phyloP scores from a whole-genome alignment of 805 yeast genomes.

The Cyberlindnera galapagoensis region DNA sequence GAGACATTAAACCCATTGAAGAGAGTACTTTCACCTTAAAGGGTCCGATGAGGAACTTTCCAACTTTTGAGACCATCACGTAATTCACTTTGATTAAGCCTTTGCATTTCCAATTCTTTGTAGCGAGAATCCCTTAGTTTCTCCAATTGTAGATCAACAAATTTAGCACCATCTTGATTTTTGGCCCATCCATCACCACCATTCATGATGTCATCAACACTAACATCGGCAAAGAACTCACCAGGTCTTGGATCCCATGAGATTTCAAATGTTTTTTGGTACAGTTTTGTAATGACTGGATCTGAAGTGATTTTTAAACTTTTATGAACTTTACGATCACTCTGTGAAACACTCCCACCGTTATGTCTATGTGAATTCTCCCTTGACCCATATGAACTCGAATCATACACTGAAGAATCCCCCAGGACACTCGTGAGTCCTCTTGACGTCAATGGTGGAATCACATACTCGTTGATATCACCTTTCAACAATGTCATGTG shows the following conservation, averaged over 20 bases:
- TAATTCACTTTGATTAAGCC: slow-evolving; percentile 23
- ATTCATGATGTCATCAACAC: slow-evolving; percentile 67
- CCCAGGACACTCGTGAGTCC: slow-evolving; percentile 40
- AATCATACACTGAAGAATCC: slow-evolving; percentile 10
- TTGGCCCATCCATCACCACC: slow-evolving; percentile 67
- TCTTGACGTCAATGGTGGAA: slow-evolving; percentile 38
- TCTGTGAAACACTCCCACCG: slow-evolving; percentile 5
- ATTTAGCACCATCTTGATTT: slow-evolving; percentile 37
- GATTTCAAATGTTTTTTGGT: slow-evolving; percentile 48
- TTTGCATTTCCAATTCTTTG: slow-evolving; percentile 1
- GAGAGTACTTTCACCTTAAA: too few species aligned
- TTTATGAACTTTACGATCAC: slow-evolving; percentile 10
- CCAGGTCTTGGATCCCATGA: slow-evolving; percentile 55
- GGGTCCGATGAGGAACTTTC: slow-evolving; percentile 21
- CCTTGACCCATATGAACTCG: slow-evolving; percentile 8
- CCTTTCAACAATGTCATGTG: slow-evolving; percentile 40
- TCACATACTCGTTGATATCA: slow-evolving; percentile 33
- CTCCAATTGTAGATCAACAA: slow-evolving; percentile 29
- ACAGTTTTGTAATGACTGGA: slow-evolving; percentile 44
- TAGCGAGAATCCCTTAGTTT: neutral
- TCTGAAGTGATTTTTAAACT: slow-evolving; percentile 27
- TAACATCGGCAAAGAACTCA: slow-evolving; percentile 60
- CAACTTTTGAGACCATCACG: slow-evolving; percentile 37
- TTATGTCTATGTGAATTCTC: slow-evolving; percentile 6
- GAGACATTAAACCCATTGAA: too few species aligned